Percentiles rank a stretch among this genome's conserved stretches.
Evolutionary conservation across 345 rosid species (phyloP).

Genomic region (Heritiera fomes): DNA sequence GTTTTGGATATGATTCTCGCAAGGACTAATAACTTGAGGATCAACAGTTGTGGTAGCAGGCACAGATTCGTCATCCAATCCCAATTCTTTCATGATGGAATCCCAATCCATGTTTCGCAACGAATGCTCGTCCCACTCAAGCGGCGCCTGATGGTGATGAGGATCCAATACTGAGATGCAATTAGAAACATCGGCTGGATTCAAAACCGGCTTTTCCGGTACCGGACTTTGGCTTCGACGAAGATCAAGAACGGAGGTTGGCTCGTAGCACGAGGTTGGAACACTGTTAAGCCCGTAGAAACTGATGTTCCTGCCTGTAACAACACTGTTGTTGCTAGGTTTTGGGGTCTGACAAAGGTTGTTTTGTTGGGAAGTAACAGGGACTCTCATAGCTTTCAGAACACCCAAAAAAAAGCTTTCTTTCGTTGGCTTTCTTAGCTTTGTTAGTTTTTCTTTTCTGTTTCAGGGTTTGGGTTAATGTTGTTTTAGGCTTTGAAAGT

Average conservation of each 20-base stretch:
- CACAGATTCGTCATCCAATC: slow-evolving; percentile 64
- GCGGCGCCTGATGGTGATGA: not conserved
- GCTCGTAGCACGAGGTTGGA: slow-evolving; percentile 48
- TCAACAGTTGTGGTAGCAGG: slow-evolving; percentile 24
- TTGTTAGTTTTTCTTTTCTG: not conserved
- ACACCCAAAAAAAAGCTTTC: not conserved
- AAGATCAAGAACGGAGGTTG: slow-evolving; percentile 80
- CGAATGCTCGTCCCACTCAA: slow-evolving; percentile 65
- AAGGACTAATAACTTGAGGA: slow-evolving; percentile 15
- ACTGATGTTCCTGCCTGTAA: slow-evolving; percentile 11
- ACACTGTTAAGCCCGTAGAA: slow-evolving; percentile 8
- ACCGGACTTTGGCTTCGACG: slow-evolving; percentile 54
- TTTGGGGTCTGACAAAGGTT: slow-evolving; percentile 29
- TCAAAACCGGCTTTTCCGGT: slow-evolving; percentile 30
- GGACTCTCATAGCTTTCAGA: slow-evolving; percentile 24
- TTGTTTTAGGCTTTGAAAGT: slow-evolving; percentile 18
- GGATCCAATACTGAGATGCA: slow-evolving; percentile 1
- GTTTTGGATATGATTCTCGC: slow-evolving; percentile 25
- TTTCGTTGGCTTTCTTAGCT: not conserved
- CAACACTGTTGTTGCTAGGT: slow-evolving; percentile 29
- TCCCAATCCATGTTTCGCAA: slow-evolving; percentile 86
- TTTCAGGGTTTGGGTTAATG: not conserved
- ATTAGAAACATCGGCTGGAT: slow-evolving; percentile 14
- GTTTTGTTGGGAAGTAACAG: slow-evolving; percentile 21
- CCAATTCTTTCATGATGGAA: slow-evolving; percentile 77